Evolutionary conservation across 108 stramenopile species (phyloP).

Genomic region (Licmophora abbreviata): DNA sequence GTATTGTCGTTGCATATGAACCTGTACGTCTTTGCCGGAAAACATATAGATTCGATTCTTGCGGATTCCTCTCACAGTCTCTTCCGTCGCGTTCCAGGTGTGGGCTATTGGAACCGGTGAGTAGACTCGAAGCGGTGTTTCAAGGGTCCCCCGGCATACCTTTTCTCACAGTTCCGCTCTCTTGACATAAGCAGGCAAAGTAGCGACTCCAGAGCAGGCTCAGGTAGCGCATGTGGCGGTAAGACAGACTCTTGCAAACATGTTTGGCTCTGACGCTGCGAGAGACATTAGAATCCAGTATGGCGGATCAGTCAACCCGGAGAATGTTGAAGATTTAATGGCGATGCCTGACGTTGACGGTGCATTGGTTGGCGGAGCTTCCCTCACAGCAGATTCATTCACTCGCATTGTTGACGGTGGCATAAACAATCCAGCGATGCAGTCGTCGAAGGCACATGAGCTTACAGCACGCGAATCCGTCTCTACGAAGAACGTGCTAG

Average conservation of each 20-base stretch:
- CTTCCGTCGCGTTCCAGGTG: too few relatives aligned
- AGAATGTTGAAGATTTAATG: constrained; percentile 59
- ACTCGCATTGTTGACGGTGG: constrained; percentile 64
- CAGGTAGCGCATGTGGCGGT: constrained; percentile 45
- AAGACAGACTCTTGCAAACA: constrained; percentile 22
- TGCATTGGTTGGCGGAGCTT: constrained; percentile 72
- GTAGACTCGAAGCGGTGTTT: background rate
- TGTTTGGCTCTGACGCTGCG: constrained; percentile 45
- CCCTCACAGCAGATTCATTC: constrained; percentile 69
- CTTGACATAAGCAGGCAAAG: constrained; percentile 38
- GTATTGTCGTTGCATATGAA: constrained; percentile 86
- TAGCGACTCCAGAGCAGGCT: constrained; percentile 71
- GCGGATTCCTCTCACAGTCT: too few relatives aligned
- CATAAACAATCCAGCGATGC: background rate
- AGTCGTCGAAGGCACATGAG: constrained; percentile 12
- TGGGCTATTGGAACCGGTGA: constrained; percentile 92
- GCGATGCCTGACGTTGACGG: constrained; percentile 79
- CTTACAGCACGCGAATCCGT: constrained; percentile 29
- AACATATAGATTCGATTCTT: too few relatives aligned
- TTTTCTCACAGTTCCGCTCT: background rate
- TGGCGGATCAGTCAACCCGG: constrained; percentile 72
- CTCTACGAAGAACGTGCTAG: constrained; percentile 48
- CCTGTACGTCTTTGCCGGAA: too few relatives aligned
- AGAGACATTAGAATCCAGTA: constrained; percentile 53
- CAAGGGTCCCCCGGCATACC: background rate